Base-by-base conservation (phyloP, 1,284 basidiomycete genomes). In the Filobasidium uniguttulatum region DNA sequence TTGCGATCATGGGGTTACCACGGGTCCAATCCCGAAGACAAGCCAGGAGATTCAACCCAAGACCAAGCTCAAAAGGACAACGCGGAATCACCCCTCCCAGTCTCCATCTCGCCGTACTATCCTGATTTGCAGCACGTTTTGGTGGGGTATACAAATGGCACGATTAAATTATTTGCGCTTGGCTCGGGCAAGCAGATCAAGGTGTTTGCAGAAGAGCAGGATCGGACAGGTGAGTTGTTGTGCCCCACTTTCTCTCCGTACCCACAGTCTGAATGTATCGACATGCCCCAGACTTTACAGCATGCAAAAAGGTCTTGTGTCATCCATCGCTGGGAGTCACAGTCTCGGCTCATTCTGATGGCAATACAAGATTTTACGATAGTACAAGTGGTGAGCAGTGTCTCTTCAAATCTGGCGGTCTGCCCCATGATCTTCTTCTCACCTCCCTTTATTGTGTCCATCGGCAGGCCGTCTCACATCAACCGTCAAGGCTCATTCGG, bases 291-390 rank as follows among this genome's bases (percentile, higher is more conserved):
- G 40, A 78, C 22, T 78, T 78, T 12, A 68, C 76, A 28, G 77
- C 76, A 10, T 82, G 83, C 57, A 97, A 96, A 69, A 78, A 81
- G 54, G 80, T 96, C 46, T 78, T 83, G 33, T 89, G 88, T 38
- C 89, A 96, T 71, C 89, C 90, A 10, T 91, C 86, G 1, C 80
- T 90, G 74, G 79, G 86, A 1, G 71, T 91, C 23, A 77, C 97
- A 43, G 79, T 93, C 30, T 85, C 86, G 14, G 93, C 81, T 0
- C 86, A 94, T 65, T 91, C 97, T 69, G 90, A 97, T 72, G 89
- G 88, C 58, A 82, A 82, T 62, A 87, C 97, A 58, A 78, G 85
- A 28, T 79, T 96, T 52, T 94, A 86, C 67, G 88, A 96, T 67
- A 76, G 85, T 44, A 72, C 73, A 30, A 84, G 82, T 55, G 83